Evolutionary conservation across 106 monocot genomes (phyloP).

Genomic region (Apostasia ramifera): DNA sequence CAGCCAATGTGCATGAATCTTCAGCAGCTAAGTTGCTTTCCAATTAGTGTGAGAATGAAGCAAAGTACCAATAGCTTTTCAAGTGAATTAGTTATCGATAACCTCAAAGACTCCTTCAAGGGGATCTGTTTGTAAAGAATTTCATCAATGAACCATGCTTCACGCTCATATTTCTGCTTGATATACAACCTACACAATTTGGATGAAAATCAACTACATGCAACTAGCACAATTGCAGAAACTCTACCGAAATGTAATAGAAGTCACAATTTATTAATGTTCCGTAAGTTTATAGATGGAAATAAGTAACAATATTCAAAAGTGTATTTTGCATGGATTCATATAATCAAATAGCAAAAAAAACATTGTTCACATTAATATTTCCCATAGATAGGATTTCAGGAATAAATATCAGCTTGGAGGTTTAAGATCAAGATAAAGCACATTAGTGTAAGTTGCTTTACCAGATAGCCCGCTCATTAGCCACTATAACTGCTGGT

Average conservation of each 20-base stretch:
- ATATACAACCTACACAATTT: slow-evolving; percentile 55
- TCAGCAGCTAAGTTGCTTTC: not conserved
- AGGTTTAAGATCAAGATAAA: not conserved
- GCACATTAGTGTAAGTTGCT: not conserved
- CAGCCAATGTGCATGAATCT: not conserved
- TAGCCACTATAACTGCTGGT: slow-evolving; percentile 61
- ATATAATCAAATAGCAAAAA: too few relatives aligned
- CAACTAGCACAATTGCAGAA: not conserved
- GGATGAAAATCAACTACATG: not conserved
- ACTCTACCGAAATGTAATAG: not conserved
- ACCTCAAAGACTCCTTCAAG: slow-evolving; percentile 79
- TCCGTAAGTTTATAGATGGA: too few relatives aligned
- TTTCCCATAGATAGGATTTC: too few relatives aligned
- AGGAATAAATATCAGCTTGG: too few relatives aligned
- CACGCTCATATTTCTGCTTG: slow-evolving; percentile 54
- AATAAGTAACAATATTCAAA: too few relatives aligned
- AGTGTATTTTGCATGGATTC: too few relatives aligned
- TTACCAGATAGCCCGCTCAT: slow-evolving; percentile 81
- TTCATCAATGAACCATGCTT: slow-evolving; percentile 54
- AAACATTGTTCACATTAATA: too few relatives aligned
- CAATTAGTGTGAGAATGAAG: not conserved
- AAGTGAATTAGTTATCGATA: slow-evolving; percentile 42
- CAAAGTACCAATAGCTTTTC: slow-evolving; percentile 60
- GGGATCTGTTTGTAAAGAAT: slow-evolving; percentile 35
- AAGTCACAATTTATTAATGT: too few relatives aligned